Percentiles rank a stretch among this genome's conserved stretches.
Conservation (phyloP, 805 yeast species). For the Schwanniomyces yamadae region DNA sequence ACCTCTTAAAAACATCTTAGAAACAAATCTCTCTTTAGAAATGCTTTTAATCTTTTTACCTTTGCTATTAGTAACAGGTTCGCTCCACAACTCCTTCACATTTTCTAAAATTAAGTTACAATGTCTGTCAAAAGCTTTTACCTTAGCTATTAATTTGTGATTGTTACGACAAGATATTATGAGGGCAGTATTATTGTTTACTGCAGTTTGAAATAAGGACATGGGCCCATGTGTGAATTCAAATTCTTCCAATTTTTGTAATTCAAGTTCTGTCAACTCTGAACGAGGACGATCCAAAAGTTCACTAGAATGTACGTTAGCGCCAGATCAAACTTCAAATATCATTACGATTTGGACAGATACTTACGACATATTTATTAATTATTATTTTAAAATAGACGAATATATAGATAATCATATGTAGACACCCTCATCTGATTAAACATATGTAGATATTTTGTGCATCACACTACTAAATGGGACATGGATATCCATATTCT, state of each 20-base stretch:
- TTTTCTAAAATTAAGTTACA: slow-evolving; percentile 90
- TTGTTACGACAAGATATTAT: slow-evolving; percentile 89
- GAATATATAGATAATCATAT: too few relatives aligned
- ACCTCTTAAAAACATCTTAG: slow-evolving; percentile 90
- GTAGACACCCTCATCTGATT: too few relatives aligned
- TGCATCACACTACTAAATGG: background rate
- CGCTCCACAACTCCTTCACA: slow-evolving; percentile 86
- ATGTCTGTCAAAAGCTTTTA: slow-evolving; percentile 94
- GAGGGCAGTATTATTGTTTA: slow-evolving; percentile 70
- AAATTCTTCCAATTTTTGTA: slow-evolving; percentile 80
- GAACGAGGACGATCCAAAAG: slow-evolving; percentile 70
- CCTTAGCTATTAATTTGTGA: slow-evolving; percentile 85
- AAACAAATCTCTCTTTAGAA: slow-evolving; percentile 69
- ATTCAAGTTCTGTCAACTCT: slow-evolving; percentile 77
- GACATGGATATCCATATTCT: background rate
- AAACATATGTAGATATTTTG: too few relatives aligned
- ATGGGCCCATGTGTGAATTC: slow-evolving; percentile 91
- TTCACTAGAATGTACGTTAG: slow-evolving; percentile 47
- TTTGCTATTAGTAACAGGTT: slow-evolving; percentile 54
- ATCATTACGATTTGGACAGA: too few relatives aligned
- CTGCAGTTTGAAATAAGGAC: slow-evolving; percentile 81
- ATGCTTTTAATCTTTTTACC: slow-evolving; percentile 71
- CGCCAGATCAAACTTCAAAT: too few relatives aligned
- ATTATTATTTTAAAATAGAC: too few relatives aligned
- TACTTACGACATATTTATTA: slow-evolving; percentile 6